Evolutionary conservation across 345 rosid genomes (phyloP), one percentile per base, ranked within the genome.

Genomic region (Hirschfeldia incana): DNA sequence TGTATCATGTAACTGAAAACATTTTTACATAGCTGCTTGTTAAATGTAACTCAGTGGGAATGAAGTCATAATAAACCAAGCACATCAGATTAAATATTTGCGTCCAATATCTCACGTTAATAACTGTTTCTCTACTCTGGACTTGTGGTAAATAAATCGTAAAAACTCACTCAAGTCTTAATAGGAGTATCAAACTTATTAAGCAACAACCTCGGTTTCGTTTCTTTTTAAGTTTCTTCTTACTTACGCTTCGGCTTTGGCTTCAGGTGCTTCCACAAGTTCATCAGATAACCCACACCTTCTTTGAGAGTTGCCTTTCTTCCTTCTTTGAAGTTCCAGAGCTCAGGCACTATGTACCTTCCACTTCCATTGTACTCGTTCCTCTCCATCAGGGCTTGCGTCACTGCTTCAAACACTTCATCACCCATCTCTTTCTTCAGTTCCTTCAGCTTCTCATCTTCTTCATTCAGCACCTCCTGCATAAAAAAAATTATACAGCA

Each of bases 341-440:
- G 78, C 78, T 88, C 94, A n/a, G 84, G 85, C 42, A 76, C 75
- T 30, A 80, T 58, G 71, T 89, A 89, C 68, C 90, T 83, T 32
- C 87, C 90, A 34, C 91, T 91, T 2, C 87, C 87, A 53, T 85
- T 88, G 70, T 81, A 87, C 74, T 89, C 91, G 28, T 84, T 79
- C 75, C 85, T 77, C 83, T 91, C 87, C 70, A 15, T 16, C 29
- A 87, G 78, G 9, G 94, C 84, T 16, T 58, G 76, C 8, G 71
- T 60, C 67, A 91, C 89, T 9, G 92, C 89, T 32, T 69, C 64
- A 71, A 32, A 87, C 70, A 80, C 87, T 78, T 84, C 88, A 26
- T 84, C 85, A 2, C 92, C 89, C 69, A 85, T 1, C 49, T 88
- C 88, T 32, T 53, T 67, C 85, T 67, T 86, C 78, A 88, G 74